phyloP scores from a whole-genome alignment of 768 basidiomycete genomes.

The Suillus occidentalis region DNA sequence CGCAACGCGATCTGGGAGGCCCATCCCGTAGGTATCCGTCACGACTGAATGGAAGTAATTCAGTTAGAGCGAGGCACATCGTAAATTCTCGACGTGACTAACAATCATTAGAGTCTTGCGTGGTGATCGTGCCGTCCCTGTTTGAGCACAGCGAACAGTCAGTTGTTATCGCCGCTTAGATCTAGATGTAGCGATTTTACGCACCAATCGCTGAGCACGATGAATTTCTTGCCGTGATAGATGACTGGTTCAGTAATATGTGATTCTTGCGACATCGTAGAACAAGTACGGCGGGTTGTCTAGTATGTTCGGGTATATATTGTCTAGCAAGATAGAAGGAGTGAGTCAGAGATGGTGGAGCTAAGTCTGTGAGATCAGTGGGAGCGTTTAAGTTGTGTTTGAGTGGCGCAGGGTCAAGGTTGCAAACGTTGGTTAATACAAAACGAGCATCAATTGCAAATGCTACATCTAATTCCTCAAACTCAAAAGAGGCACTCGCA shows the following conservation, averaged over 20 bases:
- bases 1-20: slow-evolving; percentile 66
- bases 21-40: slow-evolving; percentile 90
- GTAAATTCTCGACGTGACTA: slow-evolving; percentile 23
- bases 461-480: slow-evolving; percentile 21
- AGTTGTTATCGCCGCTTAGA: background rate
- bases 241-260: slow-evolving; percentile 78
- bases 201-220: slow-evolving; percentile 90
- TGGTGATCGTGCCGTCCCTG: slow-evolving; percentile 95
- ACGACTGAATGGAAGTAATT: slow-evolving; percentile 49
- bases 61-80: background rate
- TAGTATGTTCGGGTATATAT: background rate
- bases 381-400: background rate
- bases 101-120: slow-evolving; percentile 92
- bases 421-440: slow-evolving; percentile 1
- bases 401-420: background rate
- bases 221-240: slow-evolving; percentile 80
- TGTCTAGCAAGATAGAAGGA: background rate
- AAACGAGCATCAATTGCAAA: background rate
- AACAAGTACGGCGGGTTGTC: background rate
- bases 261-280: slow-evolving; percentile 51
- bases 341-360: background rate
- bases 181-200: slow-evolving; percentile 28
- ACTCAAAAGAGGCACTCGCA: slow-evolving; percentile 5
- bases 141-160: background rate
- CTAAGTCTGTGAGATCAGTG: background rate